Evolutionary conservation across 768 basidiomycete species (phyloP), one percentile per base, ranked within the genome.

Genomic region (Amanita fuliginea): DNA sequence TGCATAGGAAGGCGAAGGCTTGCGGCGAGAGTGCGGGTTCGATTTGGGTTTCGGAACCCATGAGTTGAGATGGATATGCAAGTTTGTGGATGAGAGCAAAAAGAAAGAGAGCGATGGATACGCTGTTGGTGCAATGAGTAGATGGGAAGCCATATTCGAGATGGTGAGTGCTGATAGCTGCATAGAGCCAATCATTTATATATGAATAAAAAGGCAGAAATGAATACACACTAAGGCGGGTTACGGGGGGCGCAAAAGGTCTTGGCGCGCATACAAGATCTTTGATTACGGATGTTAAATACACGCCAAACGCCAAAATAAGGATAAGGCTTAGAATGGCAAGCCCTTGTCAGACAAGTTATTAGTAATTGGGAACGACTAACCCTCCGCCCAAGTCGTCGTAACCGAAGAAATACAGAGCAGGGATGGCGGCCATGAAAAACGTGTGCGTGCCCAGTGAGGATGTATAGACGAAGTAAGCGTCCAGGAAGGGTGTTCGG

Each of bases 111-210:
- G 91, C 91, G 58, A 96, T 86, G 22, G 90, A 94, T 46, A 92
- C 75, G 47, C 81, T 78, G 63, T 96, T 95, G 6, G 93, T 90
- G 1, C 90, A 87, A 59, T 99, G 95, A 0, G 94, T 96, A 0
- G 92, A 95, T 0, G 93, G 94, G 60, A 97, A 95, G 19, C 95
- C 95, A 56, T 95, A 95, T 67, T 95, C 92, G 2, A 89, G 73
- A 56, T 91, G 87, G 58, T 89, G 86, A 1, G 69, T 75, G 11
- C 86, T 83, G 46, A 90, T 81, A 4, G 82, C 86, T 89, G 55
- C 28, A 24, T 24, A 30, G 34, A 13, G 37, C n/a, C n/a, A 11
- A 19, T 40, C 9, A 48, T 18, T n/a, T 6, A 1, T n/a, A 8
- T 32, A 1, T 7, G n/a, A 7, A 6, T 8, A 26, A 8, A 34